phyloP scores from a whole-genome alignment of 257 asterid genomes.

The Ajuga chamaepitys region DNA sequence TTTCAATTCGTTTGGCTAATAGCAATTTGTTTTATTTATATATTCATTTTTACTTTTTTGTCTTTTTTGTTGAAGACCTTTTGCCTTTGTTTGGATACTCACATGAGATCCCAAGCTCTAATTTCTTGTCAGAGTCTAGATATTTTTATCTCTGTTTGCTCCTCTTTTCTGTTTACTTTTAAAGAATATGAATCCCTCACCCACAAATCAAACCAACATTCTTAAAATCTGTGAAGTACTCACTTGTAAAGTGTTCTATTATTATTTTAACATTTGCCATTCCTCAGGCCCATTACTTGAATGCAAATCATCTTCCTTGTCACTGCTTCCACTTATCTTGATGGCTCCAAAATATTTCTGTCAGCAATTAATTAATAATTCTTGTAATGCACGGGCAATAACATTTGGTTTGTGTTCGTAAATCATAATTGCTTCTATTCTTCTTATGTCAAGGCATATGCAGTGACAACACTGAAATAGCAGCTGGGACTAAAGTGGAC shows the following conservation, averaged over 20 bases:
- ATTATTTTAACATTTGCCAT: background rate
- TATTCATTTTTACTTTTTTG: too few species aligned
- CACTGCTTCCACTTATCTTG: background rate
- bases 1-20: background rate
- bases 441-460: constrained; percentile 52
- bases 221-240: background rate
- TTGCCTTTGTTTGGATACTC: background rate
- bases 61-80: background rate
- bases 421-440: constrained; percentile 4
- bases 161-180: background rate
- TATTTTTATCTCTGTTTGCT: background rate
- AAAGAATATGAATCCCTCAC: background rate
- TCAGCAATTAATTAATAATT: background rate
- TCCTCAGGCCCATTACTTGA: background rate
- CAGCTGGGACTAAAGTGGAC: constrained; percentile 76
- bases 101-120: background rate
- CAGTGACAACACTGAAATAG: constrained; percentile 70
- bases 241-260: background rate
- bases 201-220: background rate
- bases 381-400: background rate
- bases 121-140: background rate
- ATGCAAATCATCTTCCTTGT: background rate
- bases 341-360: background rate
- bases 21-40: background rate
- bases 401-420: background rate